Evolutionary conservation across 2,329 filamentous ascomycete species (phyloP).

Genomic region (Ophiostoma himal-ulmi): DNA sequence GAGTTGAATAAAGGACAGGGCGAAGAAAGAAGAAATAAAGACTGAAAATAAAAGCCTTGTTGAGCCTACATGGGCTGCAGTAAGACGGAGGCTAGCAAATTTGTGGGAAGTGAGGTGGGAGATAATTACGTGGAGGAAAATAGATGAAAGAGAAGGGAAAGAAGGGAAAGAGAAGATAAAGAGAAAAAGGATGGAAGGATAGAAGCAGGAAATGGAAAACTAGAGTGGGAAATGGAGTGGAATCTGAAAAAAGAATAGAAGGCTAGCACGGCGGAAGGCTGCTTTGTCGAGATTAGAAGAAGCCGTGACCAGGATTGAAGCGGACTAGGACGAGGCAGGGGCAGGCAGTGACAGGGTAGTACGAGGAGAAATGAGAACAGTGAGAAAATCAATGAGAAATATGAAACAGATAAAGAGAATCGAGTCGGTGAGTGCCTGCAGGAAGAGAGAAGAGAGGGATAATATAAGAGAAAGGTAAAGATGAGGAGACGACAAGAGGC

Average conservation of each 20-base stretch:
- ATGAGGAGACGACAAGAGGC: not conserved
- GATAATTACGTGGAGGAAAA: not conserved
- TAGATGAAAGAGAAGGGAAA: not conserved
- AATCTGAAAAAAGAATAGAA: not conserved
- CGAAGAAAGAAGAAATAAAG: constrained; percentile 5
- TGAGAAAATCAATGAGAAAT: not conserved
- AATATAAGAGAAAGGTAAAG: not conserved
- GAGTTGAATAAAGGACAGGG: not conserved
- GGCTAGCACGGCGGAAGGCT: constrained; percentile 9
- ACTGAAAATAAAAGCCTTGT: not conserved
- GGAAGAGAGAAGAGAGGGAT: not conserved
- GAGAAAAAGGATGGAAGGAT: not conserved
- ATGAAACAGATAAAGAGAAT: not conserved
- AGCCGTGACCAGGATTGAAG: not conserved
- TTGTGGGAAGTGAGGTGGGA: not conserved
- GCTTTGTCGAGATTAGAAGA: not conserved
- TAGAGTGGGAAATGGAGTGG: not conserved
- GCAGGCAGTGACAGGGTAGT: not conserved
- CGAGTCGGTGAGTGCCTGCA: not conserved
- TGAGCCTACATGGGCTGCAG: not conserved
- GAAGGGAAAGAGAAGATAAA: constrained; percentile 18
- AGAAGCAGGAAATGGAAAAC: too few species aligned
- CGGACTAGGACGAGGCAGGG: not conserved
- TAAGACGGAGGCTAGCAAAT: not conserved
- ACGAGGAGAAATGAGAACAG: not conserved